A percentile compares a stretch with the other conserved stretches of the same genome.
These are phyloP conservation scores for Sclerotinia sclerotiorum DNA, from an alignment of 2,329 filamentous ascomycete species.

Conservation along the genomic window DNA sequence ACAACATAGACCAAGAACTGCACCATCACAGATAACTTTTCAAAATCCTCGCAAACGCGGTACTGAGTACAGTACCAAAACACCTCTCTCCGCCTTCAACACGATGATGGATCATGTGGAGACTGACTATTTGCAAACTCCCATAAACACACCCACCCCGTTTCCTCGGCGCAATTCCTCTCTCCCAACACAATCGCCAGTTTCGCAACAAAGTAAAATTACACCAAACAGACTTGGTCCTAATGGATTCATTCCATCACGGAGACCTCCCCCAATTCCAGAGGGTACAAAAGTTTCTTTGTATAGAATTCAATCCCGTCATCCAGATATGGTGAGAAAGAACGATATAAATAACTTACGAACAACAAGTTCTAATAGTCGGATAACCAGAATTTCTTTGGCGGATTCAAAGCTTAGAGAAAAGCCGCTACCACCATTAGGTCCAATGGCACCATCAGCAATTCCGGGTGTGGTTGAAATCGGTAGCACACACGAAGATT, in stretches of 20 bases:
- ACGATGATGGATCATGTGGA: conserved; percentile 23
- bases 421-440: conserved; percentile 21
- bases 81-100: conserved; percentile 33
- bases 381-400: conserved; percentile 8
- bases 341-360: not conserved
- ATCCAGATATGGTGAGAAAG: not conserved
- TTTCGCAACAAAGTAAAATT: conserved; percentile 9
- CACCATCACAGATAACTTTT: conserved; percentile 23
- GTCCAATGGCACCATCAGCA: conserved; percentile 16
- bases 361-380: conserved; percentile 3
- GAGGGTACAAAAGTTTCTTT: not conserved
- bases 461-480: conserved; percentile 22
- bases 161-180: conserved; percentile 2
- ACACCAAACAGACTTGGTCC: conserved; percentile 19
- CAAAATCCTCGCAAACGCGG: conserved; percentile 5
- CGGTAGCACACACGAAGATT: not conserved
- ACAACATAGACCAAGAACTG: conserved; percentile 29
- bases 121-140: not conserved
- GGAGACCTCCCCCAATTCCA: conserved; percentile 23
- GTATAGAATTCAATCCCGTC: not conserved
- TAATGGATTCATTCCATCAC: conserved; percentile 21
- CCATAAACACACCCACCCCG: conserved; percentile 12
- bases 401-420: conserved; percentile 9
- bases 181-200: not conserved
- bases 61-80: conserved; percentile 9